These are phyloP conservation scores for Pyricularia pennisetigena DNA, from an alignment of 2,329 filamentous ascomycete genomes.

Conservation along the genomic window DNA sequence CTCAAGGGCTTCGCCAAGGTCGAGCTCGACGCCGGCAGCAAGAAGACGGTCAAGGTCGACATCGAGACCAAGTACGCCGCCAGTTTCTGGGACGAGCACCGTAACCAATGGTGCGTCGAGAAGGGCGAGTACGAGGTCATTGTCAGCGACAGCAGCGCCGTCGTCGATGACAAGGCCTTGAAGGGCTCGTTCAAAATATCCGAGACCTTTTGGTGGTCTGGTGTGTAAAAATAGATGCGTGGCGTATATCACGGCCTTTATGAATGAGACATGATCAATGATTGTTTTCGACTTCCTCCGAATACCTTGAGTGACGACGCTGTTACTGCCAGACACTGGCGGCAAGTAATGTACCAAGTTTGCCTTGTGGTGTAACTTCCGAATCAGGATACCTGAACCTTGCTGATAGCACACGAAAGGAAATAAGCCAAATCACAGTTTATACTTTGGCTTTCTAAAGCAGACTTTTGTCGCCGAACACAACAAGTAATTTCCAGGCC, in stretches of 20 bases:
- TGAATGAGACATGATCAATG: background rate
- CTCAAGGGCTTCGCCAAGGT: conserved; percentile 52
- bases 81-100: conserved; percentile 58
- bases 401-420: background rate
- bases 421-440: background rate
- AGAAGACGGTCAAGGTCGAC: conserved; percentile 20
- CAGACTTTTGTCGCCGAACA: background rate
- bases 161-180: conserved; percentile 35
- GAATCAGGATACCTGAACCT: background rate
- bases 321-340: background rate
- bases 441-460: background rate
- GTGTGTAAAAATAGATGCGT: conserved; percentile 30
- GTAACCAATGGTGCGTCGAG: conserved; percentile 56
- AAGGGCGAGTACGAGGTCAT: conserved; percentile 54
- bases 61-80: conserved; percentile 54
- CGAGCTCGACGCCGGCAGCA: conserved; percentile 22
- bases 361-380: background rate
- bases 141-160: conserved; percentile 45
- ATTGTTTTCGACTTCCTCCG: background rate
- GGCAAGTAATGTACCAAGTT: background rate
- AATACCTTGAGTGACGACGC: background rate
- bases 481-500: background rate
- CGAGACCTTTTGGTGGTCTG: conserved; percentile 59
- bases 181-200: conserved; percentile 43
- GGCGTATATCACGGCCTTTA: background rate